These are phyloP conservation scores for Naegleria fowleri DNA, from an alignment of 208 protist genomes.

Conservation along the genomic window DNA sequence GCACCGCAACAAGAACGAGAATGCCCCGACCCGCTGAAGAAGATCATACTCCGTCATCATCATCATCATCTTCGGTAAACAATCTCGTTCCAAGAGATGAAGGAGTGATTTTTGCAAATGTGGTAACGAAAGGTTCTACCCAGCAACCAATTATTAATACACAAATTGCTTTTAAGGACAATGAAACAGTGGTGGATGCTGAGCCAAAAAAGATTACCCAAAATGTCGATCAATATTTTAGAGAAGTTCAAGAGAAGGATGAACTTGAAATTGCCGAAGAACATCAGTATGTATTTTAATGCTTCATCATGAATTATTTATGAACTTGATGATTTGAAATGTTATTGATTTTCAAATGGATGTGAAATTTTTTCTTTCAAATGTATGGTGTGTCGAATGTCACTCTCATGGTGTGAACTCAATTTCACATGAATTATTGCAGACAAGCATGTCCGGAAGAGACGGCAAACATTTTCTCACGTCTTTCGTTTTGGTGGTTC, in stretches of 20 bases:
- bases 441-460: neutral
- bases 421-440: neutral
- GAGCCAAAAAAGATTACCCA: neutral
- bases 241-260: neutral
- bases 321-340: neutral
- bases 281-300: neutral
- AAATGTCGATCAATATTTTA: neutral
- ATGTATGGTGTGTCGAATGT: too few relatives aligned
- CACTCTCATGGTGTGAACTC: too few relatives aligned
- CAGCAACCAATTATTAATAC: neutral
- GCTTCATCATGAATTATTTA: too few relatives aligned
- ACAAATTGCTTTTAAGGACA: neutral
- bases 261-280: neutral
- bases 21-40: neutral
- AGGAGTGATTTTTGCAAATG: neutral
- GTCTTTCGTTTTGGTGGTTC: slow-evolving; percentile 7
- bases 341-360: too few relatives aligned
- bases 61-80: neutral
- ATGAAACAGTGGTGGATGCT: neutral
- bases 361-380: too few relatives aligned
- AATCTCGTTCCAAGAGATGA: neutral
- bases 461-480: neutral
- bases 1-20: neutral
- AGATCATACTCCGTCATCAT: neutral
- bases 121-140: neutral